phyloP scores from a whole-genome alignment of 2,329 filamentous ascomycete species.

The Aschersonia sp. region DNA sequence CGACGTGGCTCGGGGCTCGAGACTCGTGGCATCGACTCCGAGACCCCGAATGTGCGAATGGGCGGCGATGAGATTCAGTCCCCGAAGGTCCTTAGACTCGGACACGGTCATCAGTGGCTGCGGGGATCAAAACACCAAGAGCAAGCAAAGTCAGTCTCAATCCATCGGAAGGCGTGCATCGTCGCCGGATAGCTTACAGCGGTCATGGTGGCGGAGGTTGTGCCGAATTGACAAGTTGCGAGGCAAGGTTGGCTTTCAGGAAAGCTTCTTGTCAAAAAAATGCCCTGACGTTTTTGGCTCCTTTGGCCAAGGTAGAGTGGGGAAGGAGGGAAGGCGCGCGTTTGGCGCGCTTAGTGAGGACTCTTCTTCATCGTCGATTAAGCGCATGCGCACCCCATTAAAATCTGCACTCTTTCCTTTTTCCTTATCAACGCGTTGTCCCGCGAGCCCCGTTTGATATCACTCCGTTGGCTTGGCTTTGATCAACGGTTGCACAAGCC shows the following conservation, averaged over 20 bases:
- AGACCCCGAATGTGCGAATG: constrained; percentile 96
- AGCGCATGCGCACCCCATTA: no score
- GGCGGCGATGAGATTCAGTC: constrained; percentile 92
- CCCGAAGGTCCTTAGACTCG: constrained; percentile 89
- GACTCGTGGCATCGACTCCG: constrained; percentile 79
- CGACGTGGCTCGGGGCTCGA: constrained; percentile 72
- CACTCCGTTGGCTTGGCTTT: no score
- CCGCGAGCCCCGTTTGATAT: no score
- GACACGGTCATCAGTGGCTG: constrained; percentile 64
- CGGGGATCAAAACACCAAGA: neutral
- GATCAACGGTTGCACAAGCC: no score
- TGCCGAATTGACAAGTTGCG: neutral
- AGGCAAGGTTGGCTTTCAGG: neutral
- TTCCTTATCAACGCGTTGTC: no score
- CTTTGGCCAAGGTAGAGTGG: no score
- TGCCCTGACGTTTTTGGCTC: neutral
- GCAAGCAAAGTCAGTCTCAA: neutral
- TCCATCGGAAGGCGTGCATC: neutral
- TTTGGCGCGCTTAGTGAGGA: no score
- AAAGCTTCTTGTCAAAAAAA: neutral
- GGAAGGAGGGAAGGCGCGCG: no score
- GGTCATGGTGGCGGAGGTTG: neutral
- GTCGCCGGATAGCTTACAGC: neutral
- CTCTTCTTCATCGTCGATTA: no score
- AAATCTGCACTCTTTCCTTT: no score